phyloP scores from a whole-genome alignment of 148 eudicot species.

The Dysphania ambrosioides region DNA sequence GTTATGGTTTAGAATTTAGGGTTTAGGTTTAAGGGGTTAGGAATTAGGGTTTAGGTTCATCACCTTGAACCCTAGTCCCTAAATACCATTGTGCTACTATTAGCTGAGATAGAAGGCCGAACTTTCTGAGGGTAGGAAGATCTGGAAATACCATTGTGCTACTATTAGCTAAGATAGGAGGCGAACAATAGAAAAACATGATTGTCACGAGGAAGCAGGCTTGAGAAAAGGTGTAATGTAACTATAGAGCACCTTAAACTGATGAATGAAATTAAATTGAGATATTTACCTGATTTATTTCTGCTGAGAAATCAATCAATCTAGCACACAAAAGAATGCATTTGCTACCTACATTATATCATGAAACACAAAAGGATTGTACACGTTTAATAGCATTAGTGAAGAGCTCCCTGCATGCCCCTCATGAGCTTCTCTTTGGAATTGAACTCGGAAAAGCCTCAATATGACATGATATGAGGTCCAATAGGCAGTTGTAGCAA shows the following conservation, averaged over 20 bases:
- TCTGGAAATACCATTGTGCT: too few relatives aligned
- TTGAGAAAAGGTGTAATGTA: neutral
- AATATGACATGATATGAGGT: constrained; percentile 85
- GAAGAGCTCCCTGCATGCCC: too few relatives aligned
- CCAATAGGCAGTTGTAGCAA: constrained; percentile 95
- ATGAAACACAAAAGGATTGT: constrained; percentile 18
- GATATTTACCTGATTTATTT: constrained; percentile 46
- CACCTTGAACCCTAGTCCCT: too few relatives aligned
- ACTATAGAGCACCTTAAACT: constrained; percentile 18
- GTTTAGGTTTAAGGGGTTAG: too few relatives aligned
- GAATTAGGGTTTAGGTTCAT: too few relatives aligned
- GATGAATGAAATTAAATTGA: constrained; percentile 28
- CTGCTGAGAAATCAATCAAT: constrained; percentile 28
- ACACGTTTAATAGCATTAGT: constrained; percentile 22
- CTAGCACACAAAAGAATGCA: constrained; percentile 42
- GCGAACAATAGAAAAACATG: neutral
- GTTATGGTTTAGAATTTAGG: too few relatives aligned
- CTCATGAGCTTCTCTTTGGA: constrained; percentile 5
- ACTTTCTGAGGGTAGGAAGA: too few relatives aligned
- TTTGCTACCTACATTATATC: constrained; percentile 24
- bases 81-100: too few relatives aligned
- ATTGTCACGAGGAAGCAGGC: neutral
- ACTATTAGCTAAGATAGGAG: neutral
- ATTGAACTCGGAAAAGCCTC: constrained; percentile 54
- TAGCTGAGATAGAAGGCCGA: too few relatives aligned